phyloP scores from a whole-genome alignment of 345 rosid genomes.

The Bruguiera sexangula region DNA sequence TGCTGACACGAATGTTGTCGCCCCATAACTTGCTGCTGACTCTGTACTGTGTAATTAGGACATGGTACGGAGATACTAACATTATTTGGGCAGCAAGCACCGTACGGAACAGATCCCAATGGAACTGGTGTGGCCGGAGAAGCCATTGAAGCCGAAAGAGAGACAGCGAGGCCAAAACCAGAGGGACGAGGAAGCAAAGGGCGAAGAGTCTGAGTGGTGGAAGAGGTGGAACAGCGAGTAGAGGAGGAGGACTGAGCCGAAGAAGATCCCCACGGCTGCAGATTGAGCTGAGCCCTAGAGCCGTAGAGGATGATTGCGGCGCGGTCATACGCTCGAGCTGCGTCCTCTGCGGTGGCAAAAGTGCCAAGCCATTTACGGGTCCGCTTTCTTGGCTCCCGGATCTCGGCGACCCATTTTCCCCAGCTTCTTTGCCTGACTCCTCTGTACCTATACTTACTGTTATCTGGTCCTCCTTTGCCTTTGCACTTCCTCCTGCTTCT shows the following conservation, averaged over 20 bases:
- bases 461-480: constrained; percentile 72
- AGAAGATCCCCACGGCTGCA: constrained; percentile 18
- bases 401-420: constrained; percentile 85
- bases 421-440: constrained; percentile 72
- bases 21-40: constrained; percentile 26
- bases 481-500: constrained; percentile 32
- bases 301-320: constrained; percentile 76
- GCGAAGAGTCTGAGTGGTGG: constrained; percentile 59
- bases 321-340: constrained; percentile 85
- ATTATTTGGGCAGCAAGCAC: constrained; percentile 13
- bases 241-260: constrained; percentile 24
- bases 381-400: constrained; percentile 72
- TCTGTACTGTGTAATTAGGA: constrained; percentile 24
- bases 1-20: constrained; percentile 10
- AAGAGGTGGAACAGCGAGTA: constrained; percentile 40
- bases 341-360: constrained; percentile 80
- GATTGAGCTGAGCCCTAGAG: constrained; percentile 67
- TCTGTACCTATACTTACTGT: constrained; percentile 58
- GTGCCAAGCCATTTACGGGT: constrained; percentile 87
- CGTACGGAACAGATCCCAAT: constrained; percentile 20
- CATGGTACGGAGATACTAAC: constrained; percentile 24
- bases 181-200: constrained; percentile 91
- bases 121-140: constrained; percentile 13
- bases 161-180: constrained; percentile 28
- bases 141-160: constrained; percentile 11